phyloP scores from a whole-genome alignment of 805 yeast genomes.

The Metschnikowia bowlesiae region DNA sequence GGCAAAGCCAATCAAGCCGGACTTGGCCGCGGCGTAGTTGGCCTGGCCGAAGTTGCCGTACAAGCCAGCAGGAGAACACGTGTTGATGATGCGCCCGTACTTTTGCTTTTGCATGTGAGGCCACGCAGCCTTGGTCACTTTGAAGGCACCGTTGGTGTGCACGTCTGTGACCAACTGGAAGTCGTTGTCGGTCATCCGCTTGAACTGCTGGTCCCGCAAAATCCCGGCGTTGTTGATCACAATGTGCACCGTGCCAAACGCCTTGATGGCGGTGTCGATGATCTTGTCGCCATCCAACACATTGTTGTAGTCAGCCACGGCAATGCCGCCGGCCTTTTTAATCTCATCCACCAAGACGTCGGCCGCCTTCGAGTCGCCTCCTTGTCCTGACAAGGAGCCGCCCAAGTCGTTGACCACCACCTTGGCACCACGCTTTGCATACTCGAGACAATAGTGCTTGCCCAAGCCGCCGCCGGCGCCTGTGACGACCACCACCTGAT shows the following conservation, averaged over 20 bases:
- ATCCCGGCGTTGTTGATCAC: conserved; percentile 95
- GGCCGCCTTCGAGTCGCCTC: conserved; percentile 69
- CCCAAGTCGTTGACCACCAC: conserved; percentile 96
- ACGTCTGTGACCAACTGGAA: conserved; percentile 79
- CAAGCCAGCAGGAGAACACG: conserved; percentile 96
- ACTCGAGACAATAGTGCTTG: conserved; percentile 78
- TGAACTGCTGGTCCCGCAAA: conserved; percentile 79
- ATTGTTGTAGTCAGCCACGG: conserved; percentile 92
- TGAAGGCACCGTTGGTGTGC: conserved; percentile 86
- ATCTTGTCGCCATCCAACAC: conserved; percentile 82
- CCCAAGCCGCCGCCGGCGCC: conserved; percentile 99
- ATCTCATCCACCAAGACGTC: conserved; percentile 88
- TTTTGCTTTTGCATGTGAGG: conserved; percentile 77
- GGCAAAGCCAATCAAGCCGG: conserved; percentile 84
- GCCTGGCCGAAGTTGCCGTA: conserved; percentile 97
- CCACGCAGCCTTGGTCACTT: conserved; percentile 88
- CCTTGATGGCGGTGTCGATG: conserved; percentile 77
- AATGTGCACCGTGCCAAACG: conserved; percentile 84
- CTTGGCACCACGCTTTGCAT: conserved; percentile 86
- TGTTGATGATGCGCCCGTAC: conserved; percentile 85
- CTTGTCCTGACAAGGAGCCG: conserved; percentile 72
- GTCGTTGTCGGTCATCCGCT: conserved; percentile 78
- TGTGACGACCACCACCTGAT: conserved; percentile 86
- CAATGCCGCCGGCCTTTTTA: conserved; percentile 67
- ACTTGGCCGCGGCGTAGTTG: conserved; percentile 90